Percentiles rank a stretch among this genome's conserved stretches.
Conservation (phyloP, 108 stramenopile species). For the Fragilariopsis cylindrus region DNA sequence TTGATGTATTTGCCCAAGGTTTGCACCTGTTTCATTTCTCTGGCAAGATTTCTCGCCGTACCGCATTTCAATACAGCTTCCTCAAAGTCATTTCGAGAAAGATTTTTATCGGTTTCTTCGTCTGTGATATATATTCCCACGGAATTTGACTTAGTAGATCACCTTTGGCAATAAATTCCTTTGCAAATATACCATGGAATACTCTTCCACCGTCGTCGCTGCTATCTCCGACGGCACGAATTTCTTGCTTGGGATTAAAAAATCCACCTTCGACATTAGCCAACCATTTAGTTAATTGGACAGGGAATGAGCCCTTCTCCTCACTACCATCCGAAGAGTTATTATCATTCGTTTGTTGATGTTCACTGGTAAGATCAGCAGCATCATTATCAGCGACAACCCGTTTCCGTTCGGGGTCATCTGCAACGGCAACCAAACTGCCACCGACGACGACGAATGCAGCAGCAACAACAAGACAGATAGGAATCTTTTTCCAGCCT, state of each 20-base stretch:
- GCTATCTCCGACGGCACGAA: slow-evolving; percentile 12
- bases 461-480: slow-evolving; percentile 4
- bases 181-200: slow-evolving; percentile 42
- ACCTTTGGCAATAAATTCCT: slow-evolving; percentile 29
- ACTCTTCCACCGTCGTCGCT: neutral
- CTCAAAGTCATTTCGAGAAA: slow-evolving; percentile 7
- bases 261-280: slow-evolving; percentile 26
- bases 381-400: neutral
- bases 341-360: neutral
- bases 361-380: neutral
- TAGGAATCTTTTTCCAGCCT: slow-evolving; percentile 3
- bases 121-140: slow-evolving; percentile 25
- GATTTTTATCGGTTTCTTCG: neutral
- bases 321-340: neutral
- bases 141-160: slow-evolving; percentile 40
- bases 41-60: slow-evolving; percentile 22
- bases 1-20: slow-evolving; percentile 36
- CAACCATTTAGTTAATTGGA: slow-evolving; percentile 30
- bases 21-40: slow-evolving; percentile 37
- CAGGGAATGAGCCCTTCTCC: neutral
- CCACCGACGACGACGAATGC: neutral
- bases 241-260: slow-evolving; percentile 36
- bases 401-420: neutral
- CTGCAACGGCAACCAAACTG: neutral
- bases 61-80: slow-evolving; percentile 25